phyloP scores from a whole-genome alignment of 768 basidiomycete species.

The Macrolepiota dolichaula region DNA sequence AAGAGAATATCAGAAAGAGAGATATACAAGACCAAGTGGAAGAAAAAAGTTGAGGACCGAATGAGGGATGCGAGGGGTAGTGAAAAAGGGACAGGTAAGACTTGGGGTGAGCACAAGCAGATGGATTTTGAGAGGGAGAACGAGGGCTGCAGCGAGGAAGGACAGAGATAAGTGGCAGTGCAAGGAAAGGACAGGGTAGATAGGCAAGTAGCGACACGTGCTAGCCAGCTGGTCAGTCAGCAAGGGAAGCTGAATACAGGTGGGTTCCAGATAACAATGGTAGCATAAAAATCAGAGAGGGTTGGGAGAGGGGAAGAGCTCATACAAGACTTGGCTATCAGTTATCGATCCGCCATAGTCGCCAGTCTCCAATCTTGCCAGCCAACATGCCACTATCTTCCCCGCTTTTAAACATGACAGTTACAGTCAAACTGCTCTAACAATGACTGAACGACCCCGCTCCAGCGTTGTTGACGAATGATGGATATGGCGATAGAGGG shows the following conservation, averaged over 20 bases:
- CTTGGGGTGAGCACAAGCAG: background rate
- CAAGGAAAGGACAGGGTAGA: background rate
- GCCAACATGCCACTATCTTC: background rate
- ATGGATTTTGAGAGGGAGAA: background rate
- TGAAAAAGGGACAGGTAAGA: background rate
- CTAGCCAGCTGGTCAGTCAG: background rate
- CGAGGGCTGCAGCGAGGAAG: background rate
- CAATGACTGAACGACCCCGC: background rate
- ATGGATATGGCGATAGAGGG: background rate
- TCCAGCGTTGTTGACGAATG: background rate
- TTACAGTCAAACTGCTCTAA: background rate
- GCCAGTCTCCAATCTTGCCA: background rate
- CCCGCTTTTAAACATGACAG: background rate
- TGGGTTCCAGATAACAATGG: background rate
- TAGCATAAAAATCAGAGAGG: background rate
- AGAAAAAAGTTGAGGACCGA: background rate
- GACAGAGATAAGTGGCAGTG: background rate
- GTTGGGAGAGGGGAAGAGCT: background rate
- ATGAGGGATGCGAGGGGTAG: background rate
- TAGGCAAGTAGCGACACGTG: background rate
- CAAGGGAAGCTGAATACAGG: background rate
- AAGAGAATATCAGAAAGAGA: slow-evolving; percentile 10
- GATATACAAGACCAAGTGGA: background rate
- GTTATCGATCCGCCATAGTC: background rate
- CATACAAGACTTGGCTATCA: background rate